A percentile compares a stretch with the other conserved stretches of the same genome.
These are phyloP conservation scores for Saccharomycopsis sp. DNA, from an alignment of 805 yeast species.

Conservation along the genomic window DNA sequence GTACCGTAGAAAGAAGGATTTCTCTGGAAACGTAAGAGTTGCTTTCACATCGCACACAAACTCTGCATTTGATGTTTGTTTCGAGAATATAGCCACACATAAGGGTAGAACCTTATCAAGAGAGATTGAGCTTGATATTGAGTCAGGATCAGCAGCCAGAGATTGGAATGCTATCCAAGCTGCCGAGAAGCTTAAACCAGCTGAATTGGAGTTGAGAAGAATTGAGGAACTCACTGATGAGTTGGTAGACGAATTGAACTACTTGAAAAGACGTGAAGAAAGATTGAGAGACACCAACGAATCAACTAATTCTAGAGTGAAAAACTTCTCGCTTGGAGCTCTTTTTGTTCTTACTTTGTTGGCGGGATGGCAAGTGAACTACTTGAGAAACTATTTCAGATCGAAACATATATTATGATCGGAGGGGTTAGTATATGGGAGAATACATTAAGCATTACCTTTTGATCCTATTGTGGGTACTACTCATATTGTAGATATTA, in stretches of 20 bases:
- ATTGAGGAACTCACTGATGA: conserved; percentile 83
- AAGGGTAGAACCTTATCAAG: conserved; percentile 47
- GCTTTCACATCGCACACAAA: conserved; percentile 81
- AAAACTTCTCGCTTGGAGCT: conserved; percentile 72
- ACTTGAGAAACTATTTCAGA: conserved; percentile 88
- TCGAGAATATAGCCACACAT: conserved; percentile 51
- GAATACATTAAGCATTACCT: too few relatives aligned
- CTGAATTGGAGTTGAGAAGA: conserved; percentile 83
- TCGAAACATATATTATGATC: conserved; percentile 62
- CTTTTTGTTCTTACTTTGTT: conserved; percentile 64
- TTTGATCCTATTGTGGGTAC: too few relatives aligned
- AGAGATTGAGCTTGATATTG: conserved; percentile 83
- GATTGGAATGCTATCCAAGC: conserved; percentile 97
- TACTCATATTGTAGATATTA: too few relatives aligned
- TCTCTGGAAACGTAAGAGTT: conserved; percentile 63
- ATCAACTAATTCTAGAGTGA: conserved; percentile 88
- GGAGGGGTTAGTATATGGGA: too few relatives aligned
- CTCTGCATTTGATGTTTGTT: conserved; percentile 87
- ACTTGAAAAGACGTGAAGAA: conserved; percentile 82
- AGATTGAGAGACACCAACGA: conserved; percentile 95
- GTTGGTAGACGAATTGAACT: conserved; percentile 69
- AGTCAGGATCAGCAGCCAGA: conserved; percentile 93
- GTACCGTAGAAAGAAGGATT: conserved; percentile 68
- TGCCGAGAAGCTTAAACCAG: conserved; percentile 85
- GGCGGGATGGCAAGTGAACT: conserved; percentile 89